phyloP scores from a whole-genome alignment of 2,329 filamentous ascomycete species.

The Botrytis elliptica region DNA sequence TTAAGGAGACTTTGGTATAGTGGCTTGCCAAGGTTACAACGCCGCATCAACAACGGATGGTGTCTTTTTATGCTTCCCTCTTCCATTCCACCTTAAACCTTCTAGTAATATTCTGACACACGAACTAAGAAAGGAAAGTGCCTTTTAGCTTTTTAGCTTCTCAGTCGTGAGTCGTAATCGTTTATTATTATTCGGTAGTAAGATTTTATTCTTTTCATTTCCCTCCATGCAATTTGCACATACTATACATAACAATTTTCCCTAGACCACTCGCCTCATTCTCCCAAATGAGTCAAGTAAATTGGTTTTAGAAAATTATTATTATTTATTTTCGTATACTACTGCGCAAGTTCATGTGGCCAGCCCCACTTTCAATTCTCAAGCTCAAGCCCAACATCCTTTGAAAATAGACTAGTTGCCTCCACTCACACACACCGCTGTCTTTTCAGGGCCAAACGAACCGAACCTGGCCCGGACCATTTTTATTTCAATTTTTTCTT shows the following conservation, averaged over 20 bases:
- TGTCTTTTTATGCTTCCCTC: constrained; percentile 10
- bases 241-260: not conserved
- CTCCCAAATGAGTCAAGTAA: constrained; percentile 9
- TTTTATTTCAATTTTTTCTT: constrained; percentile 6
- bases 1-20: constrained; percentile 10
- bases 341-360: constrained; percentile 16
- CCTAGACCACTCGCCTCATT: not conserved
- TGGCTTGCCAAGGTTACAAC: constrained; percentile 16
- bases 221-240: not conserved
- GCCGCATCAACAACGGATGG: constrained; percentile 17
- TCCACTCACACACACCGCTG: constrained; percentile 22
- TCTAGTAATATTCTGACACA: constrained; percentile 22
- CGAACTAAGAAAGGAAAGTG: constrained; percentile 14
- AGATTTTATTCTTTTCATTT: not conserved
- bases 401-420: constrained; percentile 13
- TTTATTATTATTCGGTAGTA: not conserved
- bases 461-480: constrained; percentile 12
- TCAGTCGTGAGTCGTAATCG: not conserved
- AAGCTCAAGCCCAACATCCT: constrained; percentile 16
- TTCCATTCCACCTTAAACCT: constrained; percentile 9
- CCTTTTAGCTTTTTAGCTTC: not conserved
- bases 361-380: constrained; percentile 16
- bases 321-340: constrained; percentile 5
- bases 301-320: not conserved
- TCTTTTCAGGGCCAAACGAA: constrained; percentile 16